These are phyloP conservation scores for Trifolium dubium DNA, from an alignment of 306 rosid species.

Conservation along the genomic window DNA sequence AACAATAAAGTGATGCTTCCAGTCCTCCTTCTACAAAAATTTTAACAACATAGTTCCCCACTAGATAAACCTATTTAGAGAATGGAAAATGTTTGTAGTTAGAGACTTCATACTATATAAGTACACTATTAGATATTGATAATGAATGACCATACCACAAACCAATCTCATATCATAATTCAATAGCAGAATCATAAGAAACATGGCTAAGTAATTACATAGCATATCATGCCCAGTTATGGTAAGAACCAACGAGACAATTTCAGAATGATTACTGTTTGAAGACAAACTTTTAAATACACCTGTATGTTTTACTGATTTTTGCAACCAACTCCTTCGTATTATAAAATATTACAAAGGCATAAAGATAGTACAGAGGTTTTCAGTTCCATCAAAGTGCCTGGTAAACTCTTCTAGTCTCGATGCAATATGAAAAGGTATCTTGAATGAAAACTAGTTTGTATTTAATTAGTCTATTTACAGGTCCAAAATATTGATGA, in stretches of 20 bases:
- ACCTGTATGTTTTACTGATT: not conserved
- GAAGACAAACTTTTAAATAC: not conserved
- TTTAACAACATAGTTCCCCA: constrained; percentile 67
- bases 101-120: constrained; percentile 24
- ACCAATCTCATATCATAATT: constrained; percentile 26
- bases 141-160: constrained; percentile 26
- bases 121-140: not conserved
- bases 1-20: constrained; percentile 81
- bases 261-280: not conserved
- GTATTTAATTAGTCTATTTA: constrained; percentile 3
- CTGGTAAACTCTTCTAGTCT: constrained; percentile 9
- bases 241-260: not conserved
- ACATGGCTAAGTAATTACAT: constrained; percentile 7
- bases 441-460: constrained; percentile 15
- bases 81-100: constrained; percentile 40
- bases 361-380: not conserved
- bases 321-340: not conserved
- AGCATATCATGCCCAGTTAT: constrained; percentile 5
- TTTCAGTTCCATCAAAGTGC: constrained; percentile 17
- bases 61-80: constrained; percentile 75
- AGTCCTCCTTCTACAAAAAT: constrained; percentile 87
- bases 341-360: not conserved
- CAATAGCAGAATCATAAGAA: constrained; percentile 21
- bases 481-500: constrained; percentile 29
- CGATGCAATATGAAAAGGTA: constrained; percentile 1